Evolutionary conservation across 305 asterid species (phyloP).

Genomic region (Stenogyne calaminthoides): DNA sequence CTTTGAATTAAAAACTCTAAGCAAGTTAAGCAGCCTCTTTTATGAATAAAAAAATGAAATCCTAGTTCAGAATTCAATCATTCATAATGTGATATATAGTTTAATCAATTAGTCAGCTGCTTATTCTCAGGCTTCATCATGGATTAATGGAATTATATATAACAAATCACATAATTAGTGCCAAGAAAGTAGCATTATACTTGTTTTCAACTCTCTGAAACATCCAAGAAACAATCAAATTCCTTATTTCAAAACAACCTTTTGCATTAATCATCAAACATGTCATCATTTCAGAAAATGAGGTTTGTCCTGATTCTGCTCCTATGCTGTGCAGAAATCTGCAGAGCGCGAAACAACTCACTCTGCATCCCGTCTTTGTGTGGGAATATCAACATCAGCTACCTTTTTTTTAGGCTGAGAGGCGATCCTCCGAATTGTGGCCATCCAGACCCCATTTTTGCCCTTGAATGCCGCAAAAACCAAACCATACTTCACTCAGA

Average conservation of each 20-base stretch:
- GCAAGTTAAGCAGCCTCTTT: background rate
- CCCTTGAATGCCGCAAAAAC: constrained; percentile 34
- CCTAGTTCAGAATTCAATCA: background rate
- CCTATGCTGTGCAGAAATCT: constrained; percentile 7
- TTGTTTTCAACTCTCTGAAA: background rate
- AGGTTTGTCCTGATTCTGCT: constrained; percentile 23
- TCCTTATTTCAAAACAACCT: background rate
- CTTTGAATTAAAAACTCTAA: constrained; percentile 20
- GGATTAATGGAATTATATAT: constrained; percentile 5
- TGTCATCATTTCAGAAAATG: constrained; percentile 9
- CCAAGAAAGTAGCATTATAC: background rate
- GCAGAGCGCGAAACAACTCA: constrained; percentile 30
- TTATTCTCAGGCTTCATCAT: background rate
- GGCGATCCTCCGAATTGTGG: constrained; percentile 32
- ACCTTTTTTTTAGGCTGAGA: constrained; percentile 40
- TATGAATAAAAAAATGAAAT: background rate
- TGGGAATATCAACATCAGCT: constrained; percentile 37
- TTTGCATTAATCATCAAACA: background rate
- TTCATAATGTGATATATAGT: background rate
- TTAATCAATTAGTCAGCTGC: background rate
- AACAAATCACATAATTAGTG: constrained; percentile 16
- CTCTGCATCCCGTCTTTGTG: constrained; percentile 37
- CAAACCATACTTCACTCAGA: constrained; percentile 5
- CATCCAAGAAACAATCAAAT: constrained; percentile 26
- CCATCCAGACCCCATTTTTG: constrained; percentile 24